These are phyloP conservation scores for Penstemon newberryi DNA, from an alignment of 257 asterid genomes.

Conservation along the genomic window DNA sequence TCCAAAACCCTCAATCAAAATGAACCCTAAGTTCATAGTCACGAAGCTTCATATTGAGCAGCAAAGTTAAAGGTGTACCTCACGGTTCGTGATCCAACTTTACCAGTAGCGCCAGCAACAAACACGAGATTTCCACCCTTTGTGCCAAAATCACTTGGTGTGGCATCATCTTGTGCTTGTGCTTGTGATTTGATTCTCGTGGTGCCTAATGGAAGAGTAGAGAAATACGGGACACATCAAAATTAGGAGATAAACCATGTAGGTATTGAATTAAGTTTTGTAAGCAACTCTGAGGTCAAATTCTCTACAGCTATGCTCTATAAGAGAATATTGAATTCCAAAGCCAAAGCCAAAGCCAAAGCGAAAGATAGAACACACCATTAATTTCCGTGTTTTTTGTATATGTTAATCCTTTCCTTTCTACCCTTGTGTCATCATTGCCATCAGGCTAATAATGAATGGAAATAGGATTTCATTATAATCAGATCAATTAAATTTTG, in stretches of 20 bases:
- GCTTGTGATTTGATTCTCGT: conserved; percentile 49
- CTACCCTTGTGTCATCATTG: too few species aligned
- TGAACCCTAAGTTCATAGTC: neutral
- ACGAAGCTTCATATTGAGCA: neutral
- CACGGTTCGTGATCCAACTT: conserved; percentile 93
- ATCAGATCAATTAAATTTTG: too few species aligned
- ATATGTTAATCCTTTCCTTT: too few species aligned
- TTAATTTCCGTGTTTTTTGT: too few species aligned
- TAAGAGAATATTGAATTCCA: too few species aligned
- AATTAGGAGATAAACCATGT: neutral
- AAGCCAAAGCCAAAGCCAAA: too few species aligned
- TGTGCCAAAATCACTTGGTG: conserved; percentile 34
- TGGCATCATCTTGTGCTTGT: conserved; percentile 33
- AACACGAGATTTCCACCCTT: conserved; percentile 72
- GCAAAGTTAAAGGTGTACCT: conserved; percentile 48
- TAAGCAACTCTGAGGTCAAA: neutral
- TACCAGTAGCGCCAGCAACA: conserved; percentile 97
- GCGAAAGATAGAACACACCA: too few species aligned
- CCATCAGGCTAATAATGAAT: too few species aligned
- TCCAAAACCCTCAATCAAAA: too few species aligned
- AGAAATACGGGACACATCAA: neutral
- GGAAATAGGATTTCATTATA: too few species aligned
- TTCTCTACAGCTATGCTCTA: neutral
- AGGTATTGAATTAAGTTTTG: neutral
- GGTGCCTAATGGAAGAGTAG: conserved; percentile 39